These are phyloP conservation scores for Cyclotella cryptica DNA, from an alignment of 108 stramenopile species.

Conservation along the genomic window DNA sequence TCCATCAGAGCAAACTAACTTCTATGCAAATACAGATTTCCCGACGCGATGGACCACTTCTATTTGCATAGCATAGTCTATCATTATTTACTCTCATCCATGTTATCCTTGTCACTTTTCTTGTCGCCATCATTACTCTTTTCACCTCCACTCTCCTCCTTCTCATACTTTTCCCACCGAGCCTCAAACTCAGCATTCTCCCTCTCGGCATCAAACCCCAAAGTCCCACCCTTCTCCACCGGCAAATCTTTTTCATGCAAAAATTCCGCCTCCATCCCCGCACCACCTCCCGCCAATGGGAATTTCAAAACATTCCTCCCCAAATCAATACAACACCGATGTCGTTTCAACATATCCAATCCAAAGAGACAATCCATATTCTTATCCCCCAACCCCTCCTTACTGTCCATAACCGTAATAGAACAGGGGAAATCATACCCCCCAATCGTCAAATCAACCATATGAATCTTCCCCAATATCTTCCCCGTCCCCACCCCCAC, in stretches of 20 bases:
- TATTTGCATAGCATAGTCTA: not conserved
- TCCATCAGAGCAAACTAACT: no score
- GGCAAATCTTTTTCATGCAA: slow-evolving; percentile 90
- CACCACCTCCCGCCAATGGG: slow-evolving; percentile 42
- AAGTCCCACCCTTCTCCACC: slow-evolving; percentile 81
- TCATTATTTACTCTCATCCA: slow-evolving; percentile 30
- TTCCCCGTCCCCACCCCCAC: slow-evolving; percentile 95
- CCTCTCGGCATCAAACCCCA: slow-evolving; percentile 76
- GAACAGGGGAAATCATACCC: slow-evolving; percentile 60
- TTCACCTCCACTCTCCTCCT: slow-evolving; percentile 26
- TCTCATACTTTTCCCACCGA: slow-evolving; percentile 41
- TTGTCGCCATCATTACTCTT: slow-evolving; percentile 4
- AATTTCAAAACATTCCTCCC: slow-evolving; percentile 65
- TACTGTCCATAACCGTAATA: slow-evolving; percentile 84
- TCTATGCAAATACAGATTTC: no score
- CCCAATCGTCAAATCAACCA: slow-evolving; percentile 61
- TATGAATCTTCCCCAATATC: slow-evolving; percentile 90
- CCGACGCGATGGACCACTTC: no score
- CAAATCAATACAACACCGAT: slow-evolving; percentile 93
- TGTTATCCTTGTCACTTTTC: slow-evolving; percentile 20
- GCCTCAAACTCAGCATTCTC: slow-evolving; percentile 61
- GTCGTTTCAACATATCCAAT: slow-evolving; percentile 96
- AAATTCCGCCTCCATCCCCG: slow-evolving; percentile 69
- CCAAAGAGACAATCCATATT: slow-evolving; percentile 97
- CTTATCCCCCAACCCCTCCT: slow-evolving; percentile 65